Evolutionary conservation across 163 green algal genomes (phyloP).

Genomic region (Volvox carteri): DNA sequence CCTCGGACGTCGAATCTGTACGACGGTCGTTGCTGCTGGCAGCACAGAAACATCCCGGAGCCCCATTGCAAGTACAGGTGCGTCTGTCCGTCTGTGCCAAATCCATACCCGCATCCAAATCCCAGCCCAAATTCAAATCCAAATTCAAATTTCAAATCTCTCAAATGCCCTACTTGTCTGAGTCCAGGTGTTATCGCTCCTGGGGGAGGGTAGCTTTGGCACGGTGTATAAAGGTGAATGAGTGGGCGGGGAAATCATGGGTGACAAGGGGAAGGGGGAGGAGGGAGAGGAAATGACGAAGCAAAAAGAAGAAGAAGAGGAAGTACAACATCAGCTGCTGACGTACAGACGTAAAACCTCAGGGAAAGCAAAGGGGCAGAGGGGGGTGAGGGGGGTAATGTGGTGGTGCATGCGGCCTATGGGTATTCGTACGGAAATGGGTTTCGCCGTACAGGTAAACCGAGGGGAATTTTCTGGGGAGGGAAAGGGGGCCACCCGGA

Average conservation of each 20-base stretch:
- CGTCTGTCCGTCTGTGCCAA: neutral
- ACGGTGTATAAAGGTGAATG: conserved; percentile 52
- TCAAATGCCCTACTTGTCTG: neutral
- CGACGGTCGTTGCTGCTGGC: neutral
- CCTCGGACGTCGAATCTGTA: neutral
- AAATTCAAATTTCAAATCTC: neutral
- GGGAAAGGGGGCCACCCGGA: too few relatives aligned
- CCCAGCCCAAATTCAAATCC: neutral
- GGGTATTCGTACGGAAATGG: too few relatives aligned
- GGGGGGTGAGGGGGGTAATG: too few relatives aligned
- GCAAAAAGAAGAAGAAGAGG: neutral
- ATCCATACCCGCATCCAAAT: neutral
- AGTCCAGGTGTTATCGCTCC: conserved; percentile 46
- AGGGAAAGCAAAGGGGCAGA: too few relatives aligned
- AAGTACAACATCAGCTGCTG: neutral
- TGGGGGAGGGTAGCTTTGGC: conserved; percentile 58
- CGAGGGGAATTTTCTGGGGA: too few relatives aligned
- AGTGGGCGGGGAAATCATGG: neutral
- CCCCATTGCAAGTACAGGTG: conserved; percentile 29
- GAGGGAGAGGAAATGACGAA: neutral
- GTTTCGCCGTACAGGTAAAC: too few relatives aligned
- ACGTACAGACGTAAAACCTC: too few relatives aligned
- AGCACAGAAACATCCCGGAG: neutral
- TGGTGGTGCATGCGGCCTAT: too few relatives aligned
- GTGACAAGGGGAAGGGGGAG: neutral